phyloP scores from a whole-genome alignment of 331 rosid genomes.

The Saraca asoca region DNA sequence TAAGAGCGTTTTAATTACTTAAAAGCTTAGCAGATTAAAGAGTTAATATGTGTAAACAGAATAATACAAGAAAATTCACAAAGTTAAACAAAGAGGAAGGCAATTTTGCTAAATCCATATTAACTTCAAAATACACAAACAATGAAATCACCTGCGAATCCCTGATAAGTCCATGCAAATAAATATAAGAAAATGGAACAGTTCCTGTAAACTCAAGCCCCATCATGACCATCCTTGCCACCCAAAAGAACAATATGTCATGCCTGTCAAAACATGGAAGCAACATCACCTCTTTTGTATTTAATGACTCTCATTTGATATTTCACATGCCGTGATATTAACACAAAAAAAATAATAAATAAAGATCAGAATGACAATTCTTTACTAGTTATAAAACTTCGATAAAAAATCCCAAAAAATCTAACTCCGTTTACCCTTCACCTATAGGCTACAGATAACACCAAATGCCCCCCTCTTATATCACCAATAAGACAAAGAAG shows the following conservation, averaged over 20 bases:
- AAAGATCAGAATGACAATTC: background rate
- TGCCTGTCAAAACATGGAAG: constrained; percentile 64
- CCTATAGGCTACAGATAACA: background rate
- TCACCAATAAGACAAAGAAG: background rate
- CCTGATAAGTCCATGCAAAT: constrained; percentile 94
- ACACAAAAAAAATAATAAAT: background rate
- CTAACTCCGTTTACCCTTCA: background rate
- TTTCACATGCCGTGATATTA: background rate
- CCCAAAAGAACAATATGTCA: constrained; percentile 97
- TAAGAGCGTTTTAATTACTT: background rate
- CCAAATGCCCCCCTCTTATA: background rate
- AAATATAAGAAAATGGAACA: constrained; percentile 81
- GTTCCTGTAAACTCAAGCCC: constrained; percentile 92
- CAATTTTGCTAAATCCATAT: constrained; percentile 8
- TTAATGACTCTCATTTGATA: background rate
- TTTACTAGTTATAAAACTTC: background rate
- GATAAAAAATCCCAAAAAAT: background rate
- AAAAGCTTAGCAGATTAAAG: background rate
- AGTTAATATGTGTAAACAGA: no score
- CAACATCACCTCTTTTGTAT: constrained; percentile 10
- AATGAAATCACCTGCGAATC: constrained; percentile 75
- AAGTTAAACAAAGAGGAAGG: constrained; percentile 14
- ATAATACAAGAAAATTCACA: background rate
- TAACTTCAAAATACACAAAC: constrained; percentile 27
- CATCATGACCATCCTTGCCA: constrained; percentile 99